Evolutionary conservation across 2,329 filamentous ascomycete species (phyloP), one percentile per base, ranked within the genome.

Genomic region (Aspergillus fijiensis): DNA sequence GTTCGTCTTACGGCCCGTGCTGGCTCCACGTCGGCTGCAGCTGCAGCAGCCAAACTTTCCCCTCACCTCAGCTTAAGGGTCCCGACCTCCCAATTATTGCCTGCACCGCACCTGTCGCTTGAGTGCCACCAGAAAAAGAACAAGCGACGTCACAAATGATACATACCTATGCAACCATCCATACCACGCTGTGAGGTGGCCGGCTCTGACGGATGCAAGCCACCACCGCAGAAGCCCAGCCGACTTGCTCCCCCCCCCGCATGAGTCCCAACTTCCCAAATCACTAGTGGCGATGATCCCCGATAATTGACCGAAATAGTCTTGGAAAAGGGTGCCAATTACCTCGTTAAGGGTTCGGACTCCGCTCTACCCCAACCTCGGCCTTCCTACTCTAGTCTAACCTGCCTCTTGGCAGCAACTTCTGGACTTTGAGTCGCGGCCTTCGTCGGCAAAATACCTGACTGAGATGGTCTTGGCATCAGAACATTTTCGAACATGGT

Each of bases 261-360:
- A 45, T 45, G 39, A 19, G 6, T 9, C 16, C 39, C 39, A 6
- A 19, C 39, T 45, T 10, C 25, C 42, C 12, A 55, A 19, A n/a
- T 56, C 42, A 52, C 58, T 57, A 19, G 42, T 61, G 48, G 60
- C 58, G 49, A 63, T 42, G 49, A 63, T 56, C 39, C 35, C 64
- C 63, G 65, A 66, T 65, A 67, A 60, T 65, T 58, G 64, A 60
- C 60, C 61, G 65, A 63, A 50, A 57, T 49, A 47, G 29, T 45
- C 5, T 33, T 50, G 29, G 11, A 21, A 35, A 25, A 51, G 21
- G 51, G 29, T 51, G 49, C 57, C 55, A 57, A 31, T 49, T 50
- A 39, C 45, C 59, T 39, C 35, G 42, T 51, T 60, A 21, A 19
- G 48, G 47, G 25, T 21, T 39, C 45, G 19, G 51, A 19, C 12